Conservation (phyloP, 2,329 filamentous ascomycete species). For the Cladophialophora psammophila region DNA sequence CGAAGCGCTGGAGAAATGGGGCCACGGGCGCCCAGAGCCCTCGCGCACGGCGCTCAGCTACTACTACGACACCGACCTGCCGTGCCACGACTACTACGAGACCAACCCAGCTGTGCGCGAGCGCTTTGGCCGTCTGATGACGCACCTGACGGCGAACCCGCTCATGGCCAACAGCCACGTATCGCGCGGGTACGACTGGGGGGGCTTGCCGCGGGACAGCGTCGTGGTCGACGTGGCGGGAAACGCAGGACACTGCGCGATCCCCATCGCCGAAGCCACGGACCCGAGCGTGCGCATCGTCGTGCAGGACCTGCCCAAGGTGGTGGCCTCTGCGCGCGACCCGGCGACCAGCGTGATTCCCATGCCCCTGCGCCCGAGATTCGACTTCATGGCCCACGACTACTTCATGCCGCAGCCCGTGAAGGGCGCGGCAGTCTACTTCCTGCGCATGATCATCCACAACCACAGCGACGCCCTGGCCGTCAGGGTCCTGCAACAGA, state of each 20-base stretch:
- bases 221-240: constrained; percentile 59
- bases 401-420: constrained; percentile 41
- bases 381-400: constrained; percentile 41
- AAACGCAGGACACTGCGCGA: constrained; percentile 32
- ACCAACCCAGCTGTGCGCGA: constrained; percentile 19
- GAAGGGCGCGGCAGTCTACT: constrained; percentile 39
- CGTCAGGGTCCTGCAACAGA: constrained; percentile 35
- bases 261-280: constrained; percentile 32
- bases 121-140: constrained; percentile 32
- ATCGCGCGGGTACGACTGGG: constrained; percentile 34
- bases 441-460: constrained; percentile 41
- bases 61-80: constrained; percentile 42
- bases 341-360: constrained; percentile 32
- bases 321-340: constrained; percentile 28
- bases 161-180: constrained; percentile 30
- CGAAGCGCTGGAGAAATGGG: constrained; percentile 42
- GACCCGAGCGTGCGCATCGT: constrained; percentile 26
- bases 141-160: constrained; percentile 29
- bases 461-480: constrained; percentile 41
- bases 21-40: constrained; percentile 34
- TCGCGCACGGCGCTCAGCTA: constrained; percentile 43
- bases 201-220: constrained; percentile 51
- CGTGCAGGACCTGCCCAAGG: constrained; percentile 38
- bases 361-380: constrained; percentile 10
- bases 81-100: constrained; percentile 45